Base-by-base conservation (phyloP, 495 filamentous ascomycete genomes). In the Astrothelium macrocarpum region DNA sequence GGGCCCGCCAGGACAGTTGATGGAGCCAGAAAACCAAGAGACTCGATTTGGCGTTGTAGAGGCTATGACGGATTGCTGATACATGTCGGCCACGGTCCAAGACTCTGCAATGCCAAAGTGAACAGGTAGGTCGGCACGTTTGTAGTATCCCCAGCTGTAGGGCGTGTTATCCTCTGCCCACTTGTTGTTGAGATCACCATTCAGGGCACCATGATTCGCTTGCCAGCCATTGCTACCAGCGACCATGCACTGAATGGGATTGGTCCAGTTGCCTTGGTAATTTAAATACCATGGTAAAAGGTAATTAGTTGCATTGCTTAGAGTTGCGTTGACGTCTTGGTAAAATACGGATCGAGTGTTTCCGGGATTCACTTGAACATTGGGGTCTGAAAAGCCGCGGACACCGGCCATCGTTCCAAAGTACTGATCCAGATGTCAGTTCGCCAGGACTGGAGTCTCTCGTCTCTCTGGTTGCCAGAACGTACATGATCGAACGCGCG, bases 371-470 rank as follows among this genome's bases (percentile, higher is more conserved):
- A 82, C 72, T 65, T 84, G 80, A 1, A 81, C 79, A 65, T 84
- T 84, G 12, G 81, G 80, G 60, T 84, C 81, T 39, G 77, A 77
- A 69, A 83, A 84, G 9, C 81, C 81, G 49, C 81, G 78, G 26
- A 82, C 77, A 32, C 81, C 81, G 10, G 80, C 75, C 80, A 84
- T 82, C 0, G 80, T 79, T 7, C 81, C 81, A 61, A 81, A 82
- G 67, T 83, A 82, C 71, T 81, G 59, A 68, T 70, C 62, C 67
- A 5, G 26, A 49, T 36, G 36, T 68, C 23, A 63, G 32, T 49
- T 32, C 25, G 25, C 12, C 34, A 16, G 49, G 12, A n/a, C 20
- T 16, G 1, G 20, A 36, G 18, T 11, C 23, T 23, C 32, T 32
- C 34, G 34, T 62, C 2, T 25, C 23, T 2, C 20, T 2, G 20